Base-by-base conservation (phyloP, 768 basidiomycete genomes). In the Tulasnella sp. region DNA sequence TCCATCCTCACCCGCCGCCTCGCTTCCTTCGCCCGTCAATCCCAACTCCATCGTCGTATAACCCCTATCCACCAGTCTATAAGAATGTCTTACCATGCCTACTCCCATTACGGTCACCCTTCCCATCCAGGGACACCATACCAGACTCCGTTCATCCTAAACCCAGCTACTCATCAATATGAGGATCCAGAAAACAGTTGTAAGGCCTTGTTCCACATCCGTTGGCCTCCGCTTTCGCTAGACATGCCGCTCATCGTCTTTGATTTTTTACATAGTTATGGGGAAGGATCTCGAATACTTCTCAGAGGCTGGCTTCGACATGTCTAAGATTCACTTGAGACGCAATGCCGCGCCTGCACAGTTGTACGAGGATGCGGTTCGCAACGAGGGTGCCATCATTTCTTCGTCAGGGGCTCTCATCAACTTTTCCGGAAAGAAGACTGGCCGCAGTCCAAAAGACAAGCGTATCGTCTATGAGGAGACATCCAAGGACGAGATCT, bases 361-460 rank as follows among this genome's bases (percentile, higher is more conserved):
- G 66, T 85, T 95, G 44, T 96, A 96, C 74, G 96, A 99, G 70
- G 96, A 99, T 67, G 96, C 96, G 67, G 85, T 98, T 76, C 85
- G 91, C 66, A 95, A 97, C 74, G 96, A 99, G 71, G 95, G 95
- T 61, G 96, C 96, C 67, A 89, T 99, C 76, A 88, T 99, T 75
- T 94, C 96, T 56, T 84, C 88, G 29, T 88, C 85, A 4, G 96
- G 96, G 54, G 93, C 96, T 19, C 77, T 99, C 68, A 99, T 99
- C 84, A 99, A 99, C 81, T 99, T 98, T 69, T 96, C 93, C 9
- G 96, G 96, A 27, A 98, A 97, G 80, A 99, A 99, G 80, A 98
- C 96, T 2, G 96, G 96, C 58, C 81, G 96, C 51, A 86, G 84
- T 66, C 96, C 96, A 55, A 99, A 98, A 72, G 96, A 99, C 82